phyloP scores from a whole-genome alignment of 768 basidiomycete genomes.

The Tephrocybe sp. region DNA sequence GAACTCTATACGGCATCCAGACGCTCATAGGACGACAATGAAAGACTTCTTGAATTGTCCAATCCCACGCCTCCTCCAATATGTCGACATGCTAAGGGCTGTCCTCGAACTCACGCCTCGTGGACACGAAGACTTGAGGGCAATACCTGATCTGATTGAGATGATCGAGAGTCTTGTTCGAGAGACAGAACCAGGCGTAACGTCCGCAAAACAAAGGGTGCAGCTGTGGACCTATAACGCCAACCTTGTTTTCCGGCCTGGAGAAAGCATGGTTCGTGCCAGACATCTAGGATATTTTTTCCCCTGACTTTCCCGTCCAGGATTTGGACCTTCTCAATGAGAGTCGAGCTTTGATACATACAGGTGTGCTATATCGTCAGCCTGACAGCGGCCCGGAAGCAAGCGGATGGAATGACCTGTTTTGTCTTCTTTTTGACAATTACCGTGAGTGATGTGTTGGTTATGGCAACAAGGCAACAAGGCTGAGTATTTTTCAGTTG shows the following conservation, averaged over 20 bases:
- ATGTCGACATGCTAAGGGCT: slow-evolving; percentile 77
- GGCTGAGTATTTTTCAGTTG: slow-evolving; percentile 49
- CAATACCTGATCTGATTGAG: slow-evolving; percentile 87
- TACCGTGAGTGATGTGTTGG: slow-evolving; percentile 59
- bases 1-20: slow-evolving; percentile 61
- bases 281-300: background rate
- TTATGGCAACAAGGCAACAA: background rate
- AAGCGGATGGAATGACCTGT: slow-evolving; percentile 83
- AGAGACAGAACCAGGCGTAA: slow-evolving; percentile 84
- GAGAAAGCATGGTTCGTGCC: slow-evolving; percentile 66
- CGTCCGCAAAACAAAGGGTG: slow-evolving; percentile 84
- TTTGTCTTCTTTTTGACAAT: slow-evolving; percentile 91
- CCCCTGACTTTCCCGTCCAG: slow-evolving; percentile 24
- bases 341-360: slow-evolving; percentile 79
- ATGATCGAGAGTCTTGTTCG: slow-evolving; percentile 84
- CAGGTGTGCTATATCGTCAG: slow-evolving; percentile 78
- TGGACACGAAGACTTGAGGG: slow-evolving; percentile 75
- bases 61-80: slow-evolving; percentile 84
- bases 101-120: slow-evolving; percentile 78
- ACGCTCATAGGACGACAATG: slow-evolving; percentile 83
- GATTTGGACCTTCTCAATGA: slow-evolving; percentile 91
- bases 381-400: slow-evolving; percentile 79
- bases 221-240: slow-evolving; percentile 84
- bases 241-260: slow-evolving; percentile 73
- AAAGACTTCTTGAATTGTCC: slow-evolving; percentile 91